Conservation (phyloP, 768 basidiomycete species). For the Suillus ampliporus region DNA sequence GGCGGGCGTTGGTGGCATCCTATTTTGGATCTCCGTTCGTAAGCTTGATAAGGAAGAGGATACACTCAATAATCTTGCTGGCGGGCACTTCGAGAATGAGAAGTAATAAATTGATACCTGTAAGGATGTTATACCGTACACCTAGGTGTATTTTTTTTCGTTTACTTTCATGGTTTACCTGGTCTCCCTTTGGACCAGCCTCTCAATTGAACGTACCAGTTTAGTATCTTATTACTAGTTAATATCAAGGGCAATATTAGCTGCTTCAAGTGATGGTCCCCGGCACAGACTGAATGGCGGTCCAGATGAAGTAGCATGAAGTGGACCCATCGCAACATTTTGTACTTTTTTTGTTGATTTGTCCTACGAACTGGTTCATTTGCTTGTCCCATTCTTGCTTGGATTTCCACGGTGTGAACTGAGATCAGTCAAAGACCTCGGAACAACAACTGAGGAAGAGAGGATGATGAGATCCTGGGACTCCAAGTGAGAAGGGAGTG, state of each 20-base stretch:
- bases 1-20: slow-evolving; percentile 53
- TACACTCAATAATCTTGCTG: slow-evolving; percentile 56
- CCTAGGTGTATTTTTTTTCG: background rate
- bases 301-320: background rate
- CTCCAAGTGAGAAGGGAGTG: background rate
- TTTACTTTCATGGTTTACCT: background rate
- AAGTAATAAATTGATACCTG: slow-evolving; percentile 3
- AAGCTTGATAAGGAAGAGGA: slow-evolving; percentile 69
- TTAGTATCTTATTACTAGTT: no score
- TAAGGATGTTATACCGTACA: background rate
- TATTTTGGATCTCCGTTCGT: slow-evolving; percentile 60
- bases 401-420: slow-evolving; percentile 4
- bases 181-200: background rate
- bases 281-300: background rate
- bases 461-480: background rate
- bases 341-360: background rate
- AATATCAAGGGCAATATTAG: background rate
- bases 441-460: background rate
- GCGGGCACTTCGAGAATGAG: slow-evolving; percentile 40
- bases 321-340: background rate
- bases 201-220: background rate
- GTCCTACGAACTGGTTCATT: background rate
- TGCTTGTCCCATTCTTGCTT: background rate
- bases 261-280: background rate
- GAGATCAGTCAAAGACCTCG: slow-evolving; percentile 8